These are phyloP conservation scores for Naganishia onofrii DNA, from an alignment of 768 basidiomycete genomes.

Conservation along the genomic window DNA sequence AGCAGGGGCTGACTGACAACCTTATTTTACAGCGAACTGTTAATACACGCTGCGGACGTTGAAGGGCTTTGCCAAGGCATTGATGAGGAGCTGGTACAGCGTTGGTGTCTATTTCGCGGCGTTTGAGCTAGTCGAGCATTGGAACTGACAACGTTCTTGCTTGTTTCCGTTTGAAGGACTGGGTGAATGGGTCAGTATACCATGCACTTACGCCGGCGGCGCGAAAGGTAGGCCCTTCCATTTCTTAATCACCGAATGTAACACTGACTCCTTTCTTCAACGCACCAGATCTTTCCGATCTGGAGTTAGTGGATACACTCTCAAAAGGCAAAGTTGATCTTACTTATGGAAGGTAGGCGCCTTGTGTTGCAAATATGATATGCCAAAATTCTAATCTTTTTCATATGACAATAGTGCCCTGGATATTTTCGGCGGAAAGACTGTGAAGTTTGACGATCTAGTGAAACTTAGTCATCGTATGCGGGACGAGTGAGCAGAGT, in stretches of 20 bases:
- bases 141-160: background rate
- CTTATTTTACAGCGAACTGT: slow-evolving; percentile 67
- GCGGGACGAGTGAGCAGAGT: background rate
- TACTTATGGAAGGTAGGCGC: slow-evolving; percentile 72
- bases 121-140: background rate
- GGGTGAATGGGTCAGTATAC: slow-evolving; percentile 85
- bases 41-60: slow-evolving; percentile 97
- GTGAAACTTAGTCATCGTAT: slow-evolving; percentile 49
- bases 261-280: background rate
- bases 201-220: slow-evolving; percentile 95
- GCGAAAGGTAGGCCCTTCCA: slow-evolving; percentile 66
- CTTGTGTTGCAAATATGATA: background rate
- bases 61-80: slow-evolving; percentile 96
- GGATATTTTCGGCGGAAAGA: slow-evolving; percentile 57
- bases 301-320: slow-evolving; percentile 72
- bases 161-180: slow-evolving; percentile 59
- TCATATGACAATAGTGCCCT: slow-evolving; percentile 47
- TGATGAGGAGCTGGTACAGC: slow-evolving; percentile 77
- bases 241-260: background rate
- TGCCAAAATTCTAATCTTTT: background rate
- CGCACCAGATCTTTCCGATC: slow-evolving; percentile 68
- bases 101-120: slow-evolving; percentile 55
- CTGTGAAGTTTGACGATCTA: slow-evolving; percentile 55
- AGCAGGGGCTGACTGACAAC: background rate
- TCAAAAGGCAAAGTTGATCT: slow-evolving; percentile 81